A percentile compares a stretch with the other conserved stretches of the same genome.
Conservation (phyloP, 768 basidiomycete genomes). For the Lentinula detonsa region DNA sequence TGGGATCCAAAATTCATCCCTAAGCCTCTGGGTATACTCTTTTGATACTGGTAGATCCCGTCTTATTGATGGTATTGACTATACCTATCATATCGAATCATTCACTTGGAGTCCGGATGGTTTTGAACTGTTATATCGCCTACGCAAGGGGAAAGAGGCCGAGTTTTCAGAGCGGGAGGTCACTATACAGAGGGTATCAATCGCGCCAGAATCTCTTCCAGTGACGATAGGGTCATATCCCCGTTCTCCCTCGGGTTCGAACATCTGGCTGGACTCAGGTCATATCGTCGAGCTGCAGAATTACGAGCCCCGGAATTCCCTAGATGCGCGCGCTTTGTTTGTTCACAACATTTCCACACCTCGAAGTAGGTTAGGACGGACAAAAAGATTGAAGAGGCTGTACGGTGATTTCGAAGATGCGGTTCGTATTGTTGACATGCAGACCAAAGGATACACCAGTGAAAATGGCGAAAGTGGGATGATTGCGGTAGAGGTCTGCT, state of each 20-base stretch:
- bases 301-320: slow-evolving; percentile 20
- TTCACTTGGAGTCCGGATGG: slow-evolving; percentile 27
- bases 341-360: slow-evolving; percentile 11
- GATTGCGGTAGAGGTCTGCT: slow-evolving; percentile 33
- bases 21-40: slow-evolving; percentile 19
- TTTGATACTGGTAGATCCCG: slow-evolving; percentile 18
- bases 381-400: slow-evolving; percentile 11
- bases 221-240: slow-evolving; percentile 19
- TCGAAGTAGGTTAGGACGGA: background rate
- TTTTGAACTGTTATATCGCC: slow-evolving; percentile 22
- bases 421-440: slow-evolving; percentile 29
- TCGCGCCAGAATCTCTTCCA: slow-evolving; percentile 12
- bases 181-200: slow-evolving; percentile 19
- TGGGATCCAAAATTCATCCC: slow-evolving; percentile 16
- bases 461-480: slow-evolving; percentile 7
- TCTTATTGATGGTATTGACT: slow-evolving; percentile 7
- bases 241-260: slow-evolving; percentile 26
- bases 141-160: slow-evolving; percentile 19
- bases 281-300: slow-evolving; percentile 23
- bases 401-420: slow-evolving; percentile 25
- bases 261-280: slow-evolving; percentile 22
- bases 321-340: slow-evolving; percentile 26
- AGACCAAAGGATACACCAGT: background rate
- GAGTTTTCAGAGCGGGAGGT: slow-evolving; percentile 26
- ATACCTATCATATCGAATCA: slow-evolving; percentile 22